These are phyloP conservation scores for Penicillium psychrofluorescens DNA, from an alignment of 495 filamentous ascomycete species.

Conservation along the genomic window DNA sequence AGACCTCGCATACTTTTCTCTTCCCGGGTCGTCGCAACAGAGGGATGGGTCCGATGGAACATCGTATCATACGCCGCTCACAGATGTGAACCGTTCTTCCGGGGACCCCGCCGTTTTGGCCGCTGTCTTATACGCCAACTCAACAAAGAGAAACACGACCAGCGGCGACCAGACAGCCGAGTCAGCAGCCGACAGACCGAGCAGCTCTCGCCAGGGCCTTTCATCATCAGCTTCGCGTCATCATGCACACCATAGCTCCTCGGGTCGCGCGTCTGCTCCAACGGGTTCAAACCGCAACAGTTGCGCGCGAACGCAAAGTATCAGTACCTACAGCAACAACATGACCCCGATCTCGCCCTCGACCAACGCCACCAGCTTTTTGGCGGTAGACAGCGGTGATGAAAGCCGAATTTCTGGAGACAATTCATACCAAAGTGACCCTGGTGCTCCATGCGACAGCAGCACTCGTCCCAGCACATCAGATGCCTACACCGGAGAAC, in stretches of 20 bases:
- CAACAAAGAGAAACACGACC: conserved; percentile 5
- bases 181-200: conserved; percentile 16
- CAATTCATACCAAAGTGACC: conserved; percentile 22
- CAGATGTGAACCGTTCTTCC: conserved; percentile 7
- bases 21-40: conserved; percentile 13
- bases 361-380: conserved; percentile 46
- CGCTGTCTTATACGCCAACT: conserved; percentile 25
- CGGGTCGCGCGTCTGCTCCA: conserved; percentile 27
- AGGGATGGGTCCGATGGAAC: conserved; percentile 9
- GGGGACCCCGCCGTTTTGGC: conserved; percentile 26
- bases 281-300: conserved; percentile 35
- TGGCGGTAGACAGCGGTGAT: conserved; percentile 42
- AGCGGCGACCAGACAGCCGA: conserved; percentile 14
- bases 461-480: conserved; percentile 27
- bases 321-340: conserved; percentile 37
- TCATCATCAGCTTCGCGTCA: conserved; percentile 17
- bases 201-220: conserved; percentile 24
- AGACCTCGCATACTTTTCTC: conserved; percentile 22
- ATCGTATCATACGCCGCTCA: conserved; percentile 8
- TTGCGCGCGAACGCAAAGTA: conserved; percentile 37
- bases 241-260: conserved; percentile 32
- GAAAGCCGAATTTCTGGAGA: conserved; percentile 29
- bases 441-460: conserved; percentile 15
- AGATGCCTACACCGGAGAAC: conserved; percentile 15
- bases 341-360: conserved; percentile 41